Conservation (phyloP, 768 basidiomycete genomes). For the Lactifluus echinatus region DNA sequence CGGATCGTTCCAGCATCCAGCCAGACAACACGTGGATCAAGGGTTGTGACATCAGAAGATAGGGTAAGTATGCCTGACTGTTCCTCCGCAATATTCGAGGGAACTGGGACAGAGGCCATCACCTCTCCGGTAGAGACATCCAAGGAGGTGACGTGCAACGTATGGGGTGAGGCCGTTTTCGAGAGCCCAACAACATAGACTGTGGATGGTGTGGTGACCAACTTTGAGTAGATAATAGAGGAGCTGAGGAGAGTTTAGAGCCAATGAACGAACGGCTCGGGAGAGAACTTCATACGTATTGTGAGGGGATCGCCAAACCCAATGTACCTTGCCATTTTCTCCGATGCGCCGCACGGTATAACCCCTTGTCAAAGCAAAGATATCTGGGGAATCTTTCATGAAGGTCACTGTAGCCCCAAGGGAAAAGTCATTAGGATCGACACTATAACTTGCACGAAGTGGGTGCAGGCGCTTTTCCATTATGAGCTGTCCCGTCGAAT, state of each 20-base stretch:
- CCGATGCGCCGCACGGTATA: slow-evolving; percentile 47
- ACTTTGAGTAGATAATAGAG: slow-evolving; percentile 51
- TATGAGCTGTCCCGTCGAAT: slow-evolving; percentile 50
- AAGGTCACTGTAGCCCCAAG: slow-evolving; percentile 48
- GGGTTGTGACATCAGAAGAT: slow-evolving; percentile 18
- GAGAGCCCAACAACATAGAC: slow-evolving; percentile 48
- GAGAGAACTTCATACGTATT: slow-evolving; percentile 41
- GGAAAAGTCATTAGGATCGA: slow-evolving; percentile 49
- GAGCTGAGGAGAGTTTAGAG: slow-evolving; percentile 36
- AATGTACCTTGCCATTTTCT: slow-evolving; percentile 45
- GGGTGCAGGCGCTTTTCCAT: slow-evolving; percentile 57
- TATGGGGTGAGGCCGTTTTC: slow-evolving; percentile 42
- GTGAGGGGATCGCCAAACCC: slow-evolving; percentile 69
- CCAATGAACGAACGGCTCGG: not conserved
- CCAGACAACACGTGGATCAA: slow-evolving; percentile 39
- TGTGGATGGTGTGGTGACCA: slow-evolving; percentile 43
- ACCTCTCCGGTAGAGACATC: slow-evolving; percentile 45
- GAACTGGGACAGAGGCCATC: slow-evolving; percentile 41
- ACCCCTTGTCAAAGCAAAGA: slow-evolving; percentile 55
- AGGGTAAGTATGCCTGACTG: slow-evolving; percentile 33
- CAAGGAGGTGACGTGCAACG: slow-evolving; percentile 59
- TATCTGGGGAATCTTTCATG: slow-evolving; percentile 29
- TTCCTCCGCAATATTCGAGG: slow-evolving; percentile 37
- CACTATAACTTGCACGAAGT: slow-evolving; percentile 33
- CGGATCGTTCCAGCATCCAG: slow-evolving; percentile 44